A percentile compares a stretch with the other conserved stretches of the same genome.
Conservation (phyloP, 345 rosid genomes). For the Boechera stricta region DNA sequence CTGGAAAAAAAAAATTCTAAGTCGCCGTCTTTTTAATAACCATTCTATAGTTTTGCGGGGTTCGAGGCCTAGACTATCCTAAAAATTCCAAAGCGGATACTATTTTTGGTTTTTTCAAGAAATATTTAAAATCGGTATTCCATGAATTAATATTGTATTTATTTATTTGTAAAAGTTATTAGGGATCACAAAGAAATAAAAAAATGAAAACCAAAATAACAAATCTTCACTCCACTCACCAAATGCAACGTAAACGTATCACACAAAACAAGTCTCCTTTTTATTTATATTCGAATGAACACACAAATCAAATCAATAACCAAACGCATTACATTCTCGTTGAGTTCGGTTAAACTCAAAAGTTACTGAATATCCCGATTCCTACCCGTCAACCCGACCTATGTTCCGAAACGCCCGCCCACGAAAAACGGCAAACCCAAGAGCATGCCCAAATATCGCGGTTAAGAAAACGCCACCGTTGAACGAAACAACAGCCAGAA, state of each 20-base stretch:
- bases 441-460: constrained; percentile 71
- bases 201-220: constrained; percentile 26
- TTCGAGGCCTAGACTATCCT: too few relatives aligned
- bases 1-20: too few relatives aligned
- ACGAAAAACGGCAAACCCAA: constrained; percentile 70
- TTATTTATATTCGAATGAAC: background rate
- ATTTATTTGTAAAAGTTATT: background rate
- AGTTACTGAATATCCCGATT: background rate
- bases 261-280: constrained; percentile 16
- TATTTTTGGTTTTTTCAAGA: too few relatives aligned
- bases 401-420: constrained; percentile 53
- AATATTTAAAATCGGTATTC: too few relatives aligned
- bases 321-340: constrained; percentile 6
- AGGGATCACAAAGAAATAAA: background rate
- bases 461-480: constrained; percentile 79
- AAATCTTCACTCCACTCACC: constrained; percentile 12
- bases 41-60: too few relatives aligned
- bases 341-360: background rate
- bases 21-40: too few relatives aligned
- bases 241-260: background rate
- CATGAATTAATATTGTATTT: background rate
- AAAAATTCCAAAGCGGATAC: too few relatives aligned
- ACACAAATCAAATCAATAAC: constrained; percentile 10
- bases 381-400: constrained; percentile 43
- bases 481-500: constrained; percentile 79